These are phyloP conservation scores for Solanum neorickii DNA, from an alignment of 257 asterid species.

Conservation along the genomic window DNA sequence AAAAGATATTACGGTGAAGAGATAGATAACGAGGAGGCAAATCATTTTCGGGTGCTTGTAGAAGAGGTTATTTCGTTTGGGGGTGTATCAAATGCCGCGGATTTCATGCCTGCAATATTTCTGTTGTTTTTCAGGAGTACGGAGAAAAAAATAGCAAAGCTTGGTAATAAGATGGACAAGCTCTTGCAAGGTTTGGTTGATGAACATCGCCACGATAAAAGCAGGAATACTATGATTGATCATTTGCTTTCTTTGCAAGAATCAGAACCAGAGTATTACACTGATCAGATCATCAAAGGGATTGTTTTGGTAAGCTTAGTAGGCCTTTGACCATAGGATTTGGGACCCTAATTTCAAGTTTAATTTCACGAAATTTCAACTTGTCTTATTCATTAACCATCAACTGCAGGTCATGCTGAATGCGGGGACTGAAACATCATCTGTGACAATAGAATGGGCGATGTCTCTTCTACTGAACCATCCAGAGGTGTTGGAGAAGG, in stretches of 20 bases:
- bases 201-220: constrained; percentile 13
- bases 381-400: neutral
- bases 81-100: constrained; percentile 20
- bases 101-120: constrained; percentile 18
- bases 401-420: constrained; percentile 28
- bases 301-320: constrained; percentile 22
- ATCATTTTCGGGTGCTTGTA: constrained; percentile 19
- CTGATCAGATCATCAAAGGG: constrained; percentile 42
- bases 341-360: neutral
- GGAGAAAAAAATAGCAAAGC: constrained; percentile 20
- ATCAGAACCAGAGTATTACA: constrained; percentile 37
- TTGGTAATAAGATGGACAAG: constrained; percentile 16
- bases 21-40: constrained; percentile 23
- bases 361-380: neutral
- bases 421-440: constrained; percentile 46
- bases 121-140: neutral
- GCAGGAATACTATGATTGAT: constrained; percentile 34
- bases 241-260: constrained; percentile 51
- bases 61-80: constrained; percentile 8
- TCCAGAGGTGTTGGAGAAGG: constrained; percentile 37
- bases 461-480: constrained; percentile 45
- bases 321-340: neutral
- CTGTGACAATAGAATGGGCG: constrained; percentile 56
- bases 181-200: constrained; percentile 42
- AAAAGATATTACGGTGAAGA: constrained; percentile 40